These are phyloP conservation scores for Tricholoma saponaceum DNA, from an alignment of 768 basidiomycete genomes.

Conservation along the genomic window DNA sequence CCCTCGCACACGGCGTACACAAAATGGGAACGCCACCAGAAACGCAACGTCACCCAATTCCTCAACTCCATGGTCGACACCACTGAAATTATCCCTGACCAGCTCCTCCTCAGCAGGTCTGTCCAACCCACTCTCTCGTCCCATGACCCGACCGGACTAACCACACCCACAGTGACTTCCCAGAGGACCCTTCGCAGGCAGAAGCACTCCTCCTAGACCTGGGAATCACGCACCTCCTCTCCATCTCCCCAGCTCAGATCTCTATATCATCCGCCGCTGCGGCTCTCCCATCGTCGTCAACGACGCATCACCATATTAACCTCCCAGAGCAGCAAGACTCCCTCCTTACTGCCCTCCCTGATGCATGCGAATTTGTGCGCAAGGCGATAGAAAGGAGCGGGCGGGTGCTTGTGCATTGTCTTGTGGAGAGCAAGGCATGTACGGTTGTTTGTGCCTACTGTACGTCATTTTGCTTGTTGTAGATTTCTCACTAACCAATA, in stretches of 20 bases:
- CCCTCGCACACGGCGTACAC: constrained; percentile 41
- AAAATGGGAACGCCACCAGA: constrained; percentile 54
- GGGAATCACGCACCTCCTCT: constrained; percentile 50
- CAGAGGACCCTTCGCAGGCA: constrained; percentile 45
- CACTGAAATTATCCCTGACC: constrained; percentile 44
- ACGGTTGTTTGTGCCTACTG: constrained; percentile 49
- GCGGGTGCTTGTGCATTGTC: constrained; percentile 50
- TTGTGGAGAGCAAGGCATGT: constrained; percentile 51
- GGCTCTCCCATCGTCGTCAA: constrained; percentile 23
- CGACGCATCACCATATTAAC: constrained; percentile 40
- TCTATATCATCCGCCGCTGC: constrained; percentile 12
- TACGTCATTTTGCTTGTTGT: constrained; percentile 24
- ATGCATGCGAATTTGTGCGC: constrained; percentile 41
- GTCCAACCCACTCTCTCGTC: neutral
- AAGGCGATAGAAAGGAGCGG: constrained; percentile 37
- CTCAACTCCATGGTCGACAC: constrained; percentile 50
- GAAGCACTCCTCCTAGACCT: constrained; percentile 47
- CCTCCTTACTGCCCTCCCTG: constrained; percentile 42
- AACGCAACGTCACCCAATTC: constrained; percentile 49
- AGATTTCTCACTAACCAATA: neutral
- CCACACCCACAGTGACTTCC: constrained; percentile 45
- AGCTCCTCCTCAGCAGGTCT: constrained; percentile 50
- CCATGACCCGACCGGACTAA: neutral
- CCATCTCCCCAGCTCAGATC: constrained; percentile 49
- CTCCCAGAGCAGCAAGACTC: constrained; percentile 35